Evolutionary conservation across 768 basidiomycete species (phyloP).

Genomic region (Pulveroboletus sp.): DNA sequence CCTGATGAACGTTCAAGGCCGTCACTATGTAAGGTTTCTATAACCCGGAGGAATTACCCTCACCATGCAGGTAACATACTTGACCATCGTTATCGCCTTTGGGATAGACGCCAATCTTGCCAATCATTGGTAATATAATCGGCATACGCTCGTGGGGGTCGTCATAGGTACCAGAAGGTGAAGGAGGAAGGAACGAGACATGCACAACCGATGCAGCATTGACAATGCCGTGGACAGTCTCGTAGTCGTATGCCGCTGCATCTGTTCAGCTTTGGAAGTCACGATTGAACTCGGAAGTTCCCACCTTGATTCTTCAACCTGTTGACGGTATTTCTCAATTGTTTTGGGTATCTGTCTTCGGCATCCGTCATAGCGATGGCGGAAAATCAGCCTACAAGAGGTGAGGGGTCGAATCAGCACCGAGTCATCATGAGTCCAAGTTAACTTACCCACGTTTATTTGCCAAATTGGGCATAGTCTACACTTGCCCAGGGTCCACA

Average conservation of each 20-base stretch:
- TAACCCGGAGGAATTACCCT: background rate
- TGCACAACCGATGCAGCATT: slow-evolving; percentile 23
- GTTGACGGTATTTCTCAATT: slow-evolving; percentile 21
- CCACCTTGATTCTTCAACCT: slow-evolving; percentile 25
- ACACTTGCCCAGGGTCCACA: no score
- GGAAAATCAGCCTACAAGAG: no score
- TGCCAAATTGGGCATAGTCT: no score
- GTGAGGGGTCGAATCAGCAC: no score
- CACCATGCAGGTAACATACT: slow-evolving; percentile 23
- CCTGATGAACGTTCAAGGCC: slow-evolving; percentile 4
- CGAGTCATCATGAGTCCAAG: no score
- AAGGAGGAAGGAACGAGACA: slow-evolving; percentile 22
- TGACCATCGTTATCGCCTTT: slow-evolving; percentile 3
- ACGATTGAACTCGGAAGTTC: background rate
- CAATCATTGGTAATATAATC: slow-evolving; percentile 26
- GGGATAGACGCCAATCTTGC: slow-evolving; percentile 21
- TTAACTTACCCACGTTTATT: no score
- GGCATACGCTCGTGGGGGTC: slow-evolving; percentile 13
- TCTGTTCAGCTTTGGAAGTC: background rate
- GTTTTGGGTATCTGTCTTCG: slow-evolving; percentile 42
- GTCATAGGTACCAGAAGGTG: slow-evolving; percentile 11
- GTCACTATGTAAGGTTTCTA: background rate
- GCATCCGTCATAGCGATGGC: slow-evolving; percentile 41
- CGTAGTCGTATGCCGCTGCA: slow-evolving; percentile 20
- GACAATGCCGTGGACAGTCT: slow-evolving; percentile 21